Evolutionary conservation across 768 basidiomycete species (phyloP), one percentile per base, ranked within the genome.

Genomic region (Boletus sp.): DNA sequence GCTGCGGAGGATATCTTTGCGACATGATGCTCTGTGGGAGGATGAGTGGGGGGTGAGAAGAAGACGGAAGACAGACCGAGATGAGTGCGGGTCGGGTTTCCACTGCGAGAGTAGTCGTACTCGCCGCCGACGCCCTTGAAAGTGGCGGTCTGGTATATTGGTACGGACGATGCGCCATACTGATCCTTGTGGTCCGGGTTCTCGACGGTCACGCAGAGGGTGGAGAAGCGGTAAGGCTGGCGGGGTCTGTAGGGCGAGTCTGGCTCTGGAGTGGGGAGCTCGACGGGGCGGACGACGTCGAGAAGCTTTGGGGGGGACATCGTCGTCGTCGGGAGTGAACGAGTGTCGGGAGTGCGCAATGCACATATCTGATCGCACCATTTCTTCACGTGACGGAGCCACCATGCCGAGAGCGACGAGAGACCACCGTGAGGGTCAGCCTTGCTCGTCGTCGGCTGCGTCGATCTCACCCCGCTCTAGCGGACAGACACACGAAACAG

Each of bases 71-170:
- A 70, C 82, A 55, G 59, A 97, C 96, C 91, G 54, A 99, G 83
- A 72, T 97, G 93, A 47, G 85, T 93, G 69, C 97, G 79, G 8
- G 97, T 99, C 3, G 97, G 97, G 71, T 99, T 99, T 30, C 97
- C 97, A 65, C 91, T 93, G 56, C 97, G 80, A 13, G 90, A 81
- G 73, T 98, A 99, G 73, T 98, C 96, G 67, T 94, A 99, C 63
- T 87, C 82, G 48, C 88, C 90, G 17, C 79, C 80, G 40, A 96
- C 75, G 43, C 96, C 97, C 75, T 98, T 98, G 83, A 99, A 98
- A 0, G 97, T 99, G 8, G 97, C 84, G 1, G 93, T 89, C 75
- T 98, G 97, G 74, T 98, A 99, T 72, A 99, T 98, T 21, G 97
- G 97, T 1, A 98, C 93, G 7, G 88, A 89, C 62, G 90, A 93